Evolutionary conservation across 2,329 filamentous ascomycete species (phyloP).

Genomic region (Stylonectria norvegica): DNA sequence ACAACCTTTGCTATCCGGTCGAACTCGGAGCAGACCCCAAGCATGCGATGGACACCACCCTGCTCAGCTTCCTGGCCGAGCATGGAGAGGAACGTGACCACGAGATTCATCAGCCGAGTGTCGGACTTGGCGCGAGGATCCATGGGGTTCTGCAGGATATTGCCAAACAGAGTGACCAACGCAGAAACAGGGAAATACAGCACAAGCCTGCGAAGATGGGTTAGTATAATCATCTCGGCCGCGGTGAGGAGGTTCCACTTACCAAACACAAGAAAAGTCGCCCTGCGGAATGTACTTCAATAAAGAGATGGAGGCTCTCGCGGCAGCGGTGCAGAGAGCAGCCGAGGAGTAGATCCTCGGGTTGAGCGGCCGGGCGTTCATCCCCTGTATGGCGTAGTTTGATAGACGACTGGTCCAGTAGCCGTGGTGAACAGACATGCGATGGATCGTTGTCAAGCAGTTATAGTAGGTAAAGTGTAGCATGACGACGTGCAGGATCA

Average conservation of each 20-base stretch:
- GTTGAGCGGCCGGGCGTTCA: slow-evolving; percentile 87
- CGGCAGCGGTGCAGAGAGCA: slow-evolving; percentile 86
- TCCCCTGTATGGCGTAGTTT: slow-evolving; percentile 90
- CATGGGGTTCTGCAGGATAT: slow-evolving; percentile 91
- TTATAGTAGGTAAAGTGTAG: slow-evolving; percentile 98
- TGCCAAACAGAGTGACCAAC: slow-evolving; percentile 90
- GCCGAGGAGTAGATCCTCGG: slow-evolving; percentile 93
- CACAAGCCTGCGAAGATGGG: slow-evolving; percentile 60
- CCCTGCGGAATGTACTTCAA: slow-evolving; percentile 96
- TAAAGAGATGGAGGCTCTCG: slow-evolving; percentile 85
- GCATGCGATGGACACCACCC: slow-evolving; percentile 88
- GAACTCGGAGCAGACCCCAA: slow-evolving; percentile 92
- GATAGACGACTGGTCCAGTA: slow-evolving; percentile 96
- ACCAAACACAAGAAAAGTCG: slow-evolving; percentile 95
- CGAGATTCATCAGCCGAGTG: slow-evolving; percentile 84
- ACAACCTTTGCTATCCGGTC: slow-evolving; percentile 89
- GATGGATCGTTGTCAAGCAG: slow-evolving; percentile 93
- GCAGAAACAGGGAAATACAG: slow-evolving; percentile 96
- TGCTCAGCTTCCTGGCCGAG: slow-evolving; percentile 87
- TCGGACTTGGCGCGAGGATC: slow-evolving; percentile 86
- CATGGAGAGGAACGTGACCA: slow-evolving; percentile 87
- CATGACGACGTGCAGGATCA: slow-evolving; percentile 93
- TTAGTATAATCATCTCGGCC: slow-evolving; percentile 24
- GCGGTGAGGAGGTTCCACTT: slow-evolving; percentile 35
- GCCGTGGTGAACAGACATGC: slow-evolving; percentile 96